Conservation (phyloP, 2,329 filamentous ascomycete species). For the Epichloe aotearoae region DNA sequence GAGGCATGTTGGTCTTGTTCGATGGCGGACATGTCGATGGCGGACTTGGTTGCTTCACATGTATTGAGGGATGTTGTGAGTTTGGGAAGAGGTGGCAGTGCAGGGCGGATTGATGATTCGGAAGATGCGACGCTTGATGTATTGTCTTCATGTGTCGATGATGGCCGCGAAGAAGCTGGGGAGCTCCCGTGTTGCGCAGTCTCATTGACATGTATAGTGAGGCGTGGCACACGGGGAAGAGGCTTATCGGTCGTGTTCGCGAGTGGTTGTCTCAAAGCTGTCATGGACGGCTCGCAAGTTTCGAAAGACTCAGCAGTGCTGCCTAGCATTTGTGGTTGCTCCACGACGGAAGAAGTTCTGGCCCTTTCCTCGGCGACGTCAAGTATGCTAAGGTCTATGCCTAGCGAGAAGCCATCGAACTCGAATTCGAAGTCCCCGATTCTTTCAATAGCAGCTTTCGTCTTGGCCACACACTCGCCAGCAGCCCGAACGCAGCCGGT, state of each 20-base stretch:
- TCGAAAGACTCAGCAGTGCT: slow-evolving; percentile 27
- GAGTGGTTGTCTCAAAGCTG: slow-evolving; percentile 20
- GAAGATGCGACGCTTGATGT: slow-evolving; percentile 32
- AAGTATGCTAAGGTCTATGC: slow-evolving; percentile 41
- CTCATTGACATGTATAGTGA: slow-evolving; percentile 27
- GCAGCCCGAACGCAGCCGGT: slow-evolving; percentile 82
- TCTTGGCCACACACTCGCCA: slow-evolving; percentile 81
- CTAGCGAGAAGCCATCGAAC: slow-evolving; percentile 43
- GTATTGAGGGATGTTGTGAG: slow-evolving; percentile 37
- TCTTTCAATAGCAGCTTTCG: slow-evolving; percentile 71
- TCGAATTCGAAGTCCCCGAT: slow-evolving; percentile 89
- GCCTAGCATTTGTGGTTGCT: slow-evolving; percentile 24
- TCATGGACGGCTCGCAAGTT: slow-evolving; percentile 22
- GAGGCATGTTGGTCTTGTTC: slow-evolving; percentile 40
- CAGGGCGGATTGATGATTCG: slow-evolving; percentile 32
- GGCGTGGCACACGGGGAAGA: slow-evolving; percentile 50
- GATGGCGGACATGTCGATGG: slow-evolving; percentile 29
- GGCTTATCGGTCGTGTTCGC: slow-evolving; percentile 48
- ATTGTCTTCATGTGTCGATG: slow-evolving; percentile 28
- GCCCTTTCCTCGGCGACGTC: slow-evolving; percentile 25
- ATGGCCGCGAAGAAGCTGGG: slow-evolving; percentile 27
- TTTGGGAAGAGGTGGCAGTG: slow-evolving; percentile 43
- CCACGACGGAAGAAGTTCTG: slow-evolving; percentile 19
- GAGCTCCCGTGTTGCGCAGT: slow-evolving; percentile 18
- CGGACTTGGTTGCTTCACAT: slow-evolving; percentile 30